Evolutionary conservation across 1,139 yeast genomes (phyloP).

Genomic region (Sugiyamaella castrensis): DNA sequence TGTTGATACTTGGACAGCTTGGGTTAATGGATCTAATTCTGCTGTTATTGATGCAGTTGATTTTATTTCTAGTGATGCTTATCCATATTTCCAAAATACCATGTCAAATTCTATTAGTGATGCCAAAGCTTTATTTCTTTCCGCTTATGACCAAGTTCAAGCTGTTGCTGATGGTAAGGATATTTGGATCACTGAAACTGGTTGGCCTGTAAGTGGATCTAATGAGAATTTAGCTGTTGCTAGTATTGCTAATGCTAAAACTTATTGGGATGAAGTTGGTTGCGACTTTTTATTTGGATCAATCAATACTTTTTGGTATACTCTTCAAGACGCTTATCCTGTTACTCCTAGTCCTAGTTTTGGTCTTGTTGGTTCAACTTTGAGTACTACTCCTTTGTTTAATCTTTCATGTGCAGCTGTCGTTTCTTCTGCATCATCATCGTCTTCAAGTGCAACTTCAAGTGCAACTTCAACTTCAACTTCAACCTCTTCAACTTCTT

Average conservation of each 20-base stretch:
- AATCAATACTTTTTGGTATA: slow-evolving; percentile 27
- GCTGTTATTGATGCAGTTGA: slow-evolving; percentile 23
- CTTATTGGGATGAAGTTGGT: slow-evolving; percentile 29
- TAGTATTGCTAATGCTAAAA: slow-evolving; percentile 23
- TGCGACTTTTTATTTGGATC: slow-evolving; percentile 23
- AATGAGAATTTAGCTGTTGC: slow-evolving; percentile 23
- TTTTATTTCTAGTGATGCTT: slow-evolving; percentile 26
- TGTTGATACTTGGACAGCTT: slow-evolving; percentile 31
- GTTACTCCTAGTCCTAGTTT: slow-evolving; percentile 24
- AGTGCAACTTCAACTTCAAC: slow-evolving; percentile 9
- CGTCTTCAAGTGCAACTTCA: slow-evolving; percentile 12
- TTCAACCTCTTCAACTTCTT: background rate
- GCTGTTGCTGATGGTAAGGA: slow-evolving; percentile 49
- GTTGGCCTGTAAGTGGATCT: slow-evolving; percentile 46
- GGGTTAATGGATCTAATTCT: slow-evolving; percentile 27
- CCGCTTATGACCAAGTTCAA: slow-evolving; percentile 20
- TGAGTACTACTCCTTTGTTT: slow-evolving; percentile 21
- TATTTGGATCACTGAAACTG: slow-evolving; percentile 90
- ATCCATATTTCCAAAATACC: slow-evolving; percentile 30
- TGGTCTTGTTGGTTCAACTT: slow-evolving; percentile 23
- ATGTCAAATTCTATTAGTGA: slow-evolving; percentile 25
- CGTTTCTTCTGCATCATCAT: slow-evolving; percentile 15
- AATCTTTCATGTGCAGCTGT: slow-evolving; percentile 23
- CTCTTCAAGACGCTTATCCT: slow-evolving; percentile 23
- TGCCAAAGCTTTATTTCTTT: slow-evolving; percentile 21